Evolutionary conservation across 257 asterid genomes (phyloP).

Genomic region (Pogostemon cablin): DNA sequence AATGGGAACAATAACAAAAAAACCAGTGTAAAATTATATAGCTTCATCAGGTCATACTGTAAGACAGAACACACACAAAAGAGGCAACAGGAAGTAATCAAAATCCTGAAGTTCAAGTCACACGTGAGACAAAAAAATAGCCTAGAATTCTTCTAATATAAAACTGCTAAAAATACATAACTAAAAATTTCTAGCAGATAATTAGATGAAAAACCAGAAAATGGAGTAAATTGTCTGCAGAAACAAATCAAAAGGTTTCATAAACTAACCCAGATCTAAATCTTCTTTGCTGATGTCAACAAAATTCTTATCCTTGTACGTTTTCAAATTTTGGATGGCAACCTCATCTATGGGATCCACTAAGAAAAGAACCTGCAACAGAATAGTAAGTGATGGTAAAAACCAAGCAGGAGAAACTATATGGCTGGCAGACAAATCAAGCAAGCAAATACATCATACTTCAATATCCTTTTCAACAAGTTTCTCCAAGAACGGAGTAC

Average conservation of each 20-base stretch:
- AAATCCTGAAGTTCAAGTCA: neutral
- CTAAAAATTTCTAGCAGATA: neutral
- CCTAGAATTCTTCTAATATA: neutral
- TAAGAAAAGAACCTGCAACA: conserved; percentile 76
- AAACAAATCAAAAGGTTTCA: conserved; percentile 21
- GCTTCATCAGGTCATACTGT: neutral
- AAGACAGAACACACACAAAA: neutral
- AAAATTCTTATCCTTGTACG: conserved; percentile 83
- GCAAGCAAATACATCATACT: conserved; percentile 43
- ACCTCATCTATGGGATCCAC: conserved; percentile 98
- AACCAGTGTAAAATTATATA: neutral
- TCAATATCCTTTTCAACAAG: conserved; percentile 88
- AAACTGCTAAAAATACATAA: neutral
- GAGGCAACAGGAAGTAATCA: neutral
- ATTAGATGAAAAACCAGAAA: neutral
- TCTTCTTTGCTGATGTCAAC: conserved; percentile 97
- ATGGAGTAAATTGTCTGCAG: neutral
- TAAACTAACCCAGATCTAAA: conserved; percentile 83
- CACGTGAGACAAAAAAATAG: neutral
- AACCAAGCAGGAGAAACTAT: conserved; percentile 14
- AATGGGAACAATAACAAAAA: conserved; percentile 11
- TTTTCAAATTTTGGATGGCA: conserved; percentile 85
- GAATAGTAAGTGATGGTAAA: neutral
- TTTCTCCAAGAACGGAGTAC: conserved; percentile 93
- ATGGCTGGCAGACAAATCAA: conserved; percentile 21